phyloP scores from a whole-genome alignment of 1,284 basidiomycete genomes.

The Marasmius tenuissimus region DNA sequence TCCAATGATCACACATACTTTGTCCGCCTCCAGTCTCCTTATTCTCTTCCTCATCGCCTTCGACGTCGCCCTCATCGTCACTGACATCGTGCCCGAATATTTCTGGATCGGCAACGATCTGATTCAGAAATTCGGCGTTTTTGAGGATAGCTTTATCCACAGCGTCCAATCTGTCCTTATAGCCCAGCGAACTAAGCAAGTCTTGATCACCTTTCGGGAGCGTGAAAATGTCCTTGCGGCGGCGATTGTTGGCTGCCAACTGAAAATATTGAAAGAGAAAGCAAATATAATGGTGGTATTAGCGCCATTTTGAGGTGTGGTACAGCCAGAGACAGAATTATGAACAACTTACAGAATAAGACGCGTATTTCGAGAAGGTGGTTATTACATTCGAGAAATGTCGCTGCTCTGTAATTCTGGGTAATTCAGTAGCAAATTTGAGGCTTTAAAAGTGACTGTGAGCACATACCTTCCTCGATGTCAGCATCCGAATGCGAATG shows the following conservation, averaged over 20 bases:
- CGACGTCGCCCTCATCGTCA: conserved; percentile 38
- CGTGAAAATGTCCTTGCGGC: conserved; percentile 69
- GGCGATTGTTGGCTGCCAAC: conserved; percentile 75
- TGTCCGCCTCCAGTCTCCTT: conserved; percentile 27
- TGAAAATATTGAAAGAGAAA: conserved; percentile 25
- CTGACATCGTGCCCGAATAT: conserved; percentile 64
- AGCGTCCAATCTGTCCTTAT: conserved; percentile 64
- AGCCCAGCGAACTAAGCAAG: conserved; percentile 60
- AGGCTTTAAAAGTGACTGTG: conserved; percentile 1
- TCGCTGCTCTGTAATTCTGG: conserved; percentile 45
- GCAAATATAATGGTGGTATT: background rate
- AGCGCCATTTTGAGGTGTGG: background rate
- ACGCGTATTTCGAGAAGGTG: conserved; percentile 65
- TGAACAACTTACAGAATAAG: conserved; percentile 52
- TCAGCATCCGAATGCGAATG: conserved; percentile 31
- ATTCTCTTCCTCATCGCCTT: conserved; percentile 40
- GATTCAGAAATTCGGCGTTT: conserved; percentile 67
- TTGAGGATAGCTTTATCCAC: conserved; percentile 69
- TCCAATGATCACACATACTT: background rate
- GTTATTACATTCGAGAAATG: conserved; percentile 70
- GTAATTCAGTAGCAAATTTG: background rate
- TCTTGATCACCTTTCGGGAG: conserved; percentile 62
- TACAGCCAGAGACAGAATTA: background rate
- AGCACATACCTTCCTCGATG: conserved; percentile 37
- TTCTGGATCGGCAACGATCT: conserved; percentile 68